Percentiles rank a stretch among this genome's conserved stretches.
These are phyloP conservation scores for Microbotryum violaceum DNA, from an alignment of 1,284 basidiomycete genomes.

Conservation along the genomic window DNA sequence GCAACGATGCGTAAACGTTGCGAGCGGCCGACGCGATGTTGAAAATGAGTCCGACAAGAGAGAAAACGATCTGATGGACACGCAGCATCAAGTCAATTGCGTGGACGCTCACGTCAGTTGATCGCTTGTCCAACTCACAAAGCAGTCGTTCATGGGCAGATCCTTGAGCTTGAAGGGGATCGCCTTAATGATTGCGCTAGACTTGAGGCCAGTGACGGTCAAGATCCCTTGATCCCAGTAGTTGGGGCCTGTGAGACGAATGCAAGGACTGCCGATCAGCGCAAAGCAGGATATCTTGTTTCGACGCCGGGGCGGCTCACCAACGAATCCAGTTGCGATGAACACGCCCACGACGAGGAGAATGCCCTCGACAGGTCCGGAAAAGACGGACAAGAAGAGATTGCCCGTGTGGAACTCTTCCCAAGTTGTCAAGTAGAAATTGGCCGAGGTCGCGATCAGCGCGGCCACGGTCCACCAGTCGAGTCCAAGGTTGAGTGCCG, in stretches of 20 bases:
- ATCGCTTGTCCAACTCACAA: conserved; percentile 44
- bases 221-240: conserved; percentile 78
- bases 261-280: not conserved
- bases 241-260: conserved; percentile 44
- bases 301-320: conserved; percentile 39
- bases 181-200: not conserved
- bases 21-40: conserved; percentile 68
- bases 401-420: conserved; percentile 94
- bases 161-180: conserved; percentile 44
- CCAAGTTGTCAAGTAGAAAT: conserved; percentile 94
- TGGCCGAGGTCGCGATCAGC: conserved; percentile 76
- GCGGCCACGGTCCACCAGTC: conserved; percentile 96
- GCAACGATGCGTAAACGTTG: conserved; percentile 40
- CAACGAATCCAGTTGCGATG: conserved; percentile 64
- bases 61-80: conserved; percentile 54
- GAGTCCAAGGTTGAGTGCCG: conserved; percentile 80
- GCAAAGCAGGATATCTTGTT: not conserved
- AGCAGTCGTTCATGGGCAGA: conserved; percentile 72
- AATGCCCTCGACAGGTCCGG: conserved; percentile 94
- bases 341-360: conserved; percentile 75
- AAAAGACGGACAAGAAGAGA: conserved; percentile 85
- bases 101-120: too few relatives aligned
- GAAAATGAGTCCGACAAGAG: conserved; percentile 61
- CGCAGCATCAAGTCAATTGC: too few relatives aligned
- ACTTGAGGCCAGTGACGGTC: conserved; percentile 52